Conservation (phyloP, 73 alveolate genomes). For the Paramecium pentaurelia region DNA sequence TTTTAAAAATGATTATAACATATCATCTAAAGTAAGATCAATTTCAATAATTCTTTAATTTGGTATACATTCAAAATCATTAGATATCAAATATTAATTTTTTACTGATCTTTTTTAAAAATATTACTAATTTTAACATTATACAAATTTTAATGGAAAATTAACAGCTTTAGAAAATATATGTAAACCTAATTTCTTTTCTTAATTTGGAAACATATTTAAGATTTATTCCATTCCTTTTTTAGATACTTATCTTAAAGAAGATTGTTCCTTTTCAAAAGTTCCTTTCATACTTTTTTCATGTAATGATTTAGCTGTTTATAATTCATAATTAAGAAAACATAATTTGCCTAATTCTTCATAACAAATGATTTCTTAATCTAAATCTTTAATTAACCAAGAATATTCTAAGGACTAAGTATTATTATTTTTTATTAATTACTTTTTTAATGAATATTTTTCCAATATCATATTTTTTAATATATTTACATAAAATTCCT, state of each 20-base stretch:
- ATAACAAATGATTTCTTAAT: neutral
- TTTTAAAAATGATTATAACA: neutral
- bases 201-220: neutral
- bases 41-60: neutral
- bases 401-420: neutral
- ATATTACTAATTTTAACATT: neutral
- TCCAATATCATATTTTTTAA: neutral
- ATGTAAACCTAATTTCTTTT: neutral
- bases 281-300: conserved; percentile 8
- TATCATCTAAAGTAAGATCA: neutral
- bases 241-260: neutral
- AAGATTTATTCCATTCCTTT: neutral
- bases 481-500: neutral
- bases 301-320: conserved; percentile 6
- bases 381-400: neutral
- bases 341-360: conserved; percentile 39
- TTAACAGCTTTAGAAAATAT: conserved; percentile 14
- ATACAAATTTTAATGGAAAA: neutral
- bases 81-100: neutral
- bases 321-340: conserved; percentile 3
- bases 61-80: conserved; percentile 9
- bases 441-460: conserved; percentile 21
- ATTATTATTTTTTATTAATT: neutral
- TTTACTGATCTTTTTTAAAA: neutral
- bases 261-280: neutral